Evolutionary conservation across 2,329 filamentous ascomycete species (phyloP).

Genomic region (Xylogone sp.): DNA sequence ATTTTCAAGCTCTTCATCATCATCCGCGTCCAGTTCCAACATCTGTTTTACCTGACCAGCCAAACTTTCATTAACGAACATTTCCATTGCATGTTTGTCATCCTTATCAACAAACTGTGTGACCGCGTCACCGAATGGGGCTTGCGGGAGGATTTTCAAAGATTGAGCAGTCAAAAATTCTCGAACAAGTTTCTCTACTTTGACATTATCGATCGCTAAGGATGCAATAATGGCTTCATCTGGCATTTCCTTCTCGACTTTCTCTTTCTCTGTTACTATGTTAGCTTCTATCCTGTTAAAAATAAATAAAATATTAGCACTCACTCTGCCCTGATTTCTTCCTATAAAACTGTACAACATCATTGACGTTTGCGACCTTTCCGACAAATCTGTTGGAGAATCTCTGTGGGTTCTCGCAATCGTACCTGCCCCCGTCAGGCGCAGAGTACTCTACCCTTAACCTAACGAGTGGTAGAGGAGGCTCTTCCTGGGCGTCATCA

Average conservation of each 20-base stretch:
- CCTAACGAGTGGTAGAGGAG: constrained; percentile 79
- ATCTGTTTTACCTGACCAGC: constrained; percentile 68
- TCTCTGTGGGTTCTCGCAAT: constrained; percentile 91
- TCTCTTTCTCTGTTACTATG: constrained; percentile 34
- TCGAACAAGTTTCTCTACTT: constrained; percentile 82
- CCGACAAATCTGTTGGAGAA: constrained; percentile 90
- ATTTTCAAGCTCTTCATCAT: constrained; percentile 65
- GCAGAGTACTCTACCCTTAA: constrained; percentile 88
- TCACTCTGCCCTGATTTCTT: constrained; percentile 61
- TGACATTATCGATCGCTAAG: constrained; percentile 68
- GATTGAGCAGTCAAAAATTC: constrained; percentile 86
- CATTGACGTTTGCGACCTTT: constrained; percentile 90
- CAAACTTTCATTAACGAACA: constrained; percentile 71
- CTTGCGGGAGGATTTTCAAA: constrained; percentile 88
- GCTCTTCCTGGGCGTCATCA: constrained; percentile 54
- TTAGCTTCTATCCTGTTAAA: constrained; percentile 10
- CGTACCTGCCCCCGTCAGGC: constrained; percentile 78
- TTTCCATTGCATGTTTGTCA: constrained; percentile 87
- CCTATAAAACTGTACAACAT: constrained; percentile 88
- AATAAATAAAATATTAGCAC: not conserved
- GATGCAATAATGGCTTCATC: constrained; percentile 61
- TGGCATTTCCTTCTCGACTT: constrained; percentile 50
- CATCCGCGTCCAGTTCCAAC: constrained; percentile 59
- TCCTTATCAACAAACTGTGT: constrained; percentile 92
- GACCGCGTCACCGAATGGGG: constrained; percentile 88